These are phyloP conservation scores for Aspergillus cavernicola DNA, from an alignment of 495 filamentous ascomycete species.

Conservation along the genomic window DNA sequence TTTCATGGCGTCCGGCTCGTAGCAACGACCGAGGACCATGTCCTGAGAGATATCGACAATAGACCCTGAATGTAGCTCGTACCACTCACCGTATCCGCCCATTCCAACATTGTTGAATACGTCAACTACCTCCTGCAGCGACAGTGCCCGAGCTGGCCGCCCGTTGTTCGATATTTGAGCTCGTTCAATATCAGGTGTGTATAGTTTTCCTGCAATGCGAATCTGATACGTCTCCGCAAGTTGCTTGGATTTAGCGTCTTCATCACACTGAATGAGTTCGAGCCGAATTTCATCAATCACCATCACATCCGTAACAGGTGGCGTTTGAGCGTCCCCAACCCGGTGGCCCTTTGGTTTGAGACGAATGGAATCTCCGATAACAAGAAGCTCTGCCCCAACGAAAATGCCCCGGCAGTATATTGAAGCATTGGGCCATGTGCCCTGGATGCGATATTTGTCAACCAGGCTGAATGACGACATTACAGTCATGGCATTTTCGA, in stretches of 20 bases:
- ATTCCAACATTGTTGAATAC: constrained; percentile 41
- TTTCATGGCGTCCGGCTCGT: constrained; percentile 45
- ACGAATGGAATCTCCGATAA: constrained; percentile 51
- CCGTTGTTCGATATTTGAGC: constrained; percentile 20
- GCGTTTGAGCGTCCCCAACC: not conserved
- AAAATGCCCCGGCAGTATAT: constrained; percentile 53
- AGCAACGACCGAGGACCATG: constrained; percentile 52
- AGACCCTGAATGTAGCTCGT: constrained; percentile 37
- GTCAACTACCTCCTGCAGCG: constrained; percentile 26
- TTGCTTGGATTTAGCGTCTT: constrained; percentile 39
- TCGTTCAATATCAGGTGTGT: constrained; percentile 36
- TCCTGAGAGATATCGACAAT: constrained; percentile 44
- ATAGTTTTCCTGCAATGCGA: constrained; percentile 46
- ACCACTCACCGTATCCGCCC: constrained; percentile 45
- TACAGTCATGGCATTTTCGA: constrained; percentile 50
- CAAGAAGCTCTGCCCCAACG: constrained; percentile 52
- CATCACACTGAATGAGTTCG: constrained; percentile 38
- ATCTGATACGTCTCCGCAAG: constrained; percentile 40
- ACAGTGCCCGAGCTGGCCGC: constrained; percentile 27
- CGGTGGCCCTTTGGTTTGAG: constrained; percentile 36
- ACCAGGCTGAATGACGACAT: constrained; percentile 52
- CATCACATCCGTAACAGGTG: constrained; percentile 47
- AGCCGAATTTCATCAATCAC: constrained; percentile 48
- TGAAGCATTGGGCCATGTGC: constrained; percentile 50
- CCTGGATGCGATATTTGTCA: constrained; percentile 47